Conservation (phyloP, 129 eudicot genomes). For the Pseudognaphalium luteoalbum region DNA sequence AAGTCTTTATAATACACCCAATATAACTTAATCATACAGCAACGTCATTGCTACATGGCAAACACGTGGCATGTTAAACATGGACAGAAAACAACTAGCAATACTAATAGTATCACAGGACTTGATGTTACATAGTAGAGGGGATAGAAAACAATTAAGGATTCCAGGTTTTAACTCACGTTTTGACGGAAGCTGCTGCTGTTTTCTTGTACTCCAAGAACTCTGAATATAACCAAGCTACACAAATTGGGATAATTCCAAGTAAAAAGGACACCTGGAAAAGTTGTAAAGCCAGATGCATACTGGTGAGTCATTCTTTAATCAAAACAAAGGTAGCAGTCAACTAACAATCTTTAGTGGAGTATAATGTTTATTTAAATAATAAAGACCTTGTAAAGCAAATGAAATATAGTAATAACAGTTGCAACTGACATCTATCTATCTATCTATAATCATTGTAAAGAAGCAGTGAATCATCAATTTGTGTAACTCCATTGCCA, state of each 20-base stretch:
- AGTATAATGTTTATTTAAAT: too few species aligned
- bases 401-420: too few species aligned
- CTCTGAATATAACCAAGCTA: slow-evolving; percentile 89
- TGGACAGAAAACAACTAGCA: not conserved
- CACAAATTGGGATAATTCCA: slow-evolving; percentile 76
- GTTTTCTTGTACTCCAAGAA: slow-evolving; percentile 75
- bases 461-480: not conserved
- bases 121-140: not conserved
- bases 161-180: not conserved
- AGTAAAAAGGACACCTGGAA: slow-evolving; percentile 89
- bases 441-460: too few species aligned
- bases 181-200: not conserved
- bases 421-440: too few species aligned
- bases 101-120: not conserved
- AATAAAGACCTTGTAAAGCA: not conserved
- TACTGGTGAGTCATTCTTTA: not conserved
- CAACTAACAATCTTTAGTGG: not conserved
- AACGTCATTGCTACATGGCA: not conserved
- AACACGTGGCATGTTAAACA: not conserved
- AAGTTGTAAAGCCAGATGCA: not conserved
- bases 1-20: slow-evolving; percentile 1
- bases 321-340: not conserved
- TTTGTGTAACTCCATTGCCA: not conserved
- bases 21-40: not conserved
- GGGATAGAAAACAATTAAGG: not conserved